Base-by-base conservation (phyloP, 2,329 filamentous ascomycete species). In the Neocucurbitaria cava region DNA sequence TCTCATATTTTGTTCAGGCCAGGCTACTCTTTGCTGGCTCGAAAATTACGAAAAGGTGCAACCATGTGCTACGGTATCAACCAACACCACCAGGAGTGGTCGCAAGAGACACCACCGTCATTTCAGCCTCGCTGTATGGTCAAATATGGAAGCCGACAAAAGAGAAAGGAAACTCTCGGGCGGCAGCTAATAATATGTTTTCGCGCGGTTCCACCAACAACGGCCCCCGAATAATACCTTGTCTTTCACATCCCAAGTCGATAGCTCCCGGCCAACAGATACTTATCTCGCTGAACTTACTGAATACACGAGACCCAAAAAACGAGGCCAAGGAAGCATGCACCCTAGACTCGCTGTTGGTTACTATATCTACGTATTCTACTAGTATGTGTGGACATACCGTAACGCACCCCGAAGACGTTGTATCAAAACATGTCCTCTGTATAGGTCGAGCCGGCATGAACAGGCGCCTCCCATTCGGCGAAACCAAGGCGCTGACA, bases 251-350 rank as follows among this genome's bases (percentile, higher is more conserved):
- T 38, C 70, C 72, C 17, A 62, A 69, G 24, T 60, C 53, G 30
- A 61, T 74, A 20, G 56, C 66, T 4, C 70, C 73, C 7, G 70
- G 71, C 15, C 69, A 74, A 40, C 62, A 70, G 26, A 75, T 76
- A 13, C 70, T 69, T 3, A 50, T 76, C 2, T 52, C 60, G 3
- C 54, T 76, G 3, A 65, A 58, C 2, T 45, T 76, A 9, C 28
- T 59, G 7, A 67, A 72, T 18, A 61, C 57, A 8, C 61, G 62
- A 9, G 64, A 68, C 26, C 49, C 57, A 4, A 23, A 36, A 24
- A 62, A 68, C n/a, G 53, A 65, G 28, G 46, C 58, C 17, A 54
- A 65, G 41, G 54, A 46, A 28, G 49, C 58, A 36, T 74, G 69
- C 46, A 59, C 46, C 18, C 54, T 76, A 15, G 68, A 73, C 28